Base-by-base conservation (phyloP, 495 filamentous ascomycete genomes). In the Talaromyces nanjingensis region DNA sequence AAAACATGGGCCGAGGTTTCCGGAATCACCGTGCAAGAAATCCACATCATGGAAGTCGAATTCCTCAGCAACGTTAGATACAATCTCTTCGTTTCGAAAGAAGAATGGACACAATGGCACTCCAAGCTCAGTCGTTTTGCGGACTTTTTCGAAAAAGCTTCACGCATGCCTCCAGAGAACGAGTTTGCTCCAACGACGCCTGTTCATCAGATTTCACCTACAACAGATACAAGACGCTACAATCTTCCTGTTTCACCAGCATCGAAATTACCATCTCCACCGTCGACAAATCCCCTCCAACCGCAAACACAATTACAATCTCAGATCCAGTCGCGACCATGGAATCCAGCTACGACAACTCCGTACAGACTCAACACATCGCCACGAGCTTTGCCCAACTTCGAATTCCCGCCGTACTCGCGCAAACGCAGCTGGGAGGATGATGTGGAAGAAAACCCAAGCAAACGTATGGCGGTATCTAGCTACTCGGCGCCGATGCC, bases 1-100 rank as follows among this genome's bases (percentile, higher is more conserved):
- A 97, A 98, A 80, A 98, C 96, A 1, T 99, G 96, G 96, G 94
- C 96, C 14, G 96, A 99, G 68, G 96, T 99, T 52, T 97, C 96
- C 25, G 89, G 91, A 18, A 96, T 99, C 64, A 89, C 90, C 4
- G 96, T 98, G 12, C 86, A 86, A 60, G 96, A 99, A 75, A 96
- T 99, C 49, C 96, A 99, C 71, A 87, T 97, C 45, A 99, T 99
- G 96, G 96, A 99, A 72, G 96, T 99, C 0, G 96, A 99, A 73
- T 99, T 99, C 69, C 81, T 99, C 63, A 97, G 94, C 80, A 98
- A 99, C 72, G 94, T 99, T 86, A 86, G 92, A 69, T 99, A 99
- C 72, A 91, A 89, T 66, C 81, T 99, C 1, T 89, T 91, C 70
- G 89, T 89, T 1, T 96, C 92, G 0, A 83, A 92, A 69, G 75